Evolutionary conservation across 2,329 filamentous ascomycete species (phyloP).

Genomic region (Ophiocordyceps camponoti-floridani): DNA sequence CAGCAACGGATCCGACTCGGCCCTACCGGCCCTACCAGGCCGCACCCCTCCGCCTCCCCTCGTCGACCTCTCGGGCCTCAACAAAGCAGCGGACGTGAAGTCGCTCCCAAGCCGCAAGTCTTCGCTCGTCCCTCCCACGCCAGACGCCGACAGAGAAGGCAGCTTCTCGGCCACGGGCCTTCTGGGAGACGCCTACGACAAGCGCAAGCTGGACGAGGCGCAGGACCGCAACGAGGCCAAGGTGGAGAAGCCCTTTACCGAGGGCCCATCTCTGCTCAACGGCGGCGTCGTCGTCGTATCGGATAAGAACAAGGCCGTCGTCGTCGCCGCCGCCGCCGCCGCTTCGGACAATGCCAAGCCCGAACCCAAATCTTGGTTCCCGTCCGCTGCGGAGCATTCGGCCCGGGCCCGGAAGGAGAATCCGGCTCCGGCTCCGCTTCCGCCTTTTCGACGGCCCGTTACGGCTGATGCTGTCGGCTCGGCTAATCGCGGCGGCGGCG

Average conservation of each 20-base stretch:
- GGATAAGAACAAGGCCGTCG: background rate
- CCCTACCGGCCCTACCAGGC: no score
- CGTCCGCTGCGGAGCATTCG: slow-evolving; percentile 18
- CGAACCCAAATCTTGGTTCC: slow-evolving; percentile 16
- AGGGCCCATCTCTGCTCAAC: slow-evolving; percentile 39
- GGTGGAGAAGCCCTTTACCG: slow-evolving; percentile 26
- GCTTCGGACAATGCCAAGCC: slow-evolving; percentile 4
- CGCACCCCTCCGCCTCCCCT: no score
- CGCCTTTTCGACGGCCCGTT: slow-evolving; percentile 6
- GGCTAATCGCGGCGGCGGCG: slow-evolving; percentile 9
- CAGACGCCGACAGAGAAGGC: slow-evolving; percentile 8
- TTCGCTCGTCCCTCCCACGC: background rate
- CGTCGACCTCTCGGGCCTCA: slow-evolving; percentile 5
- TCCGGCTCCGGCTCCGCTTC: no score
- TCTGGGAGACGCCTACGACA: slow-evolving; percentile 29
- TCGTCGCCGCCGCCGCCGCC: slow-evolving; percentile 5
- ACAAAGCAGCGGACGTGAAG: slow-evolving; percentile 3
- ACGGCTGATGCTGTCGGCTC: slow-evolving; percentile 8
- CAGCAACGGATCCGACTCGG: no score
- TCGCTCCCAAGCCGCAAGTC: background rate
- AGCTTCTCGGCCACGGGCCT: slow-evolving; percentile 34
- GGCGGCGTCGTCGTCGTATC: slow-evolving; percentile 7
- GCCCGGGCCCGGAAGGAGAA: slow-evolving; percentile 14
- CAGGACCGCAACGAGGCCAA: slow-evolving; percentile 16
- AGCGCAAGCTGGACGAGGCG: slow-evolving; percentile 21